A percentile compares a stretch with the other conserved stretches of the same genome.
Conservation (phyloP, 1,284 basidiomycete genomes). For the Prillingera fragicola region DNA sequence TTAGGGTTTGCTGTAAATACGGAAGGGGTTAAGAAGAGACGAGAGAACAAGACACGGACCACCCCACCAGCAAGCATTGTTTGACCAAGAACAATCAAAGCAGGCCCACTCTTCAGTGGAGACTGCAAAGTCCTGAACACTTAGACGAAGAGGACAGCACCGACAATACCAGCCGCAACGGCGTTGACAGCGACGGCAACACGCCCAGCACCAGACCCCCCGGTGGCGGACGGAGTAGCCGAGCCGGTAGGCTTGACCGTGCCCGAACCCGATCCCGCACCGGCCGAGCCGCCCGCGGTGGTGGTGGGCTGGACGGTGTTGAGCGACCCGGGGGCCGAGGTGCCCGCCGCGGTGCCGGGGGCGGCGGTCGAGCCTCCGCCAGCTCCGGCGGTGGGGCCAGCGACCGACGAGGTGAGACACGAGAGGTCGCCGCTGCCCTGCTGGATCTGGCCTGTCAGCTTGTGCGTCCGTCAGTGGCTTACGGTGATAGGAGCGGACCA, state of each 20-base stretch:
- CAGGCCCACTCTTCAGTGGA: no score
- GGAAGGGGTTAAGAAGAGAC: no score
- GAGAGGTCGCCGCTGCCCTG: slow-evolving; percentile 4
- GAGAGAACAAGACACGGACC: no score
- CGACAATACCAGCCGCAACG: slow-evolving; percentile 32
- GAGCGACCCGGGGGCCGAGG: slow-evolving; percentile 1
- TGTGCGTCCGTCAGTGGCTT: slow-evolving; percentile 5
- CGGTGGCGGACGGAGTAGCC: slow-evolving; percentile 4
- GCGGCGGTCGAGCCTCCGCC: slow-evolving; percentile 12
- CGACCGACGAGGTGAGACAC: slow-evolving; percentile 8
- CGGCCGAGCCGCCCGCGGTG: background rate
- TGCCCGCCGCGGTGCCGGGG: slow-evolving; percentile 8
- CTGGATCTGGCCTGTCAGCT: slow-evolving; percentile 34
- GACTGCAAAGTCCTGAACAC: no score
- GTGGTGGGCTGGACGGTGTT: background rate
- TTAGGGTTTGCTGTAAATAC: no score
- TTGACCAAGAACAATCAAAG: no score
- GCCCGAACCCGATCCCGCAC: background rate
- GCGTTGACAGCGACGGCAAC: slow-evolving; percentile 28
- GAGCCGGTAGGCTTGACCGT: slow-evolving; percentile 3
- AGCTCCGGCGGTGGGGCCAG: slow-evolving; percentile 10
- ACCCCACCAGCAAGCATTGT: no score
- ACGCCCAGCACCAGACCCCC: slow-evolving; percentile 19
- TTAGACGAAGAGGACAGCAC: slow-evolving; percentile 35
- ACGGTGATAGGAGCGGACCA: slow-evolving; percentile 36